Percentiles rank a stretch among this genome's conserved stretches.
Evolutionary conservation across 306 rosid genomes (phyloP).

Genomic region (Betula pendula): DNA sequence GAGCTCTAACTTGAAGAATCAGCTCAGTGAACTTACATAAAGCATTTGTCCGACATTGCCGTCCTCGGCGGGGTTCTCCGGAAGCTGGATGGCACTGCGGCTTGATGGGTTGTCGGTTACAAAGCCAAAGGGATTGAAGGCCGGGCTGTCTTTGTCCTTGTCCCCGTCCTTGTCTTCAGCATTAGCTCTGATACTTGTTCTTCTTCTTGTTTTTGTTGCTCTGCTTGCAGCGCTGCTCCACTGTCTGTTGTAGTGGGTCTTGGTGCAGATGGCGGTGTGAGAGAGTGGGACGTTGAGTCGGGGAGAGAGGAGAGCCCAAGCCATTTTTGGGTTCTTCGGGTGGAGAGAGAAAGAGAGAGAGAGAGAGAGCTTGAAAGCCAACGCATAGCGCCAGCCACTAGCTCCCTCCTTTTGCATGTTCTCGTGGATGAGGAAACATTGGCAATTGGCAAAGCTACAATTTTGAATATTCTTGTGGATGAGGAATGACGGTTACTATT

Average conservation of each 20-base stretch:
- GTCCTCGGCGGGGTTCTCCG: slow-evolving; percentile 78
- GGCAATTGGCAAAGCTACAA: neutral
- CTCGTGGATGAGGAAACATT: slow-evolving; percentile 1
- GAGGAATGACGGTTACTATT: neutral
- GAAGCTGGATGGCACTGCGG: slow-evolving; percentile 84
- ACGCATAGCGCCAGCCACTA: neutral
- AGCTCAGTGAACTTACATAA: slow-evolving; percentile 46
- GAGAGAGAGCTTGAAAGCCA: neutral
- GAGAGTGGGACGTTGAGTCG: slow-evolving; percentile 43
- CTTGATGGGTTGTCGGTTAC: slow-evolving; percentile 95
- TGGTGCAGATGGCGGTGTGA: slow-evolving; percentile 27
- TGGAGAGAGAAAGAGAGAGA: neutral
- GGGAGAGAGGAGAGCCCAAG: slow-evolving; percentile 48
- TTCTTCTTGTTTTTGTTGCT: slow-evolving; percentile 7
- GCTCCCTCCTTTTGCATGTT: neutral
- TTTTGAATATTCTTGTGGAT: slow-evolving; percentile 2
- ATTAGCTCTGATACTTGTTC: slow-evolving; percentile 42
- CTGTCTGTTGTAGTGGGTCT: neutral
- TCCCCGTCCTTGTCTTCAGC: slow-evolving; percentile 43
- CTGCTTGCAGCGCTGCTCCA: slow-evolving; percentile 4
- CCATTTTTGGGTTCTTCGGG: slow-evolving; percentile 32
- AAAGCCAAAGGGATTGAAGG: slow-evolving; percentile 91
- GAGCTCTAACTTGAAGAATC: neutral
- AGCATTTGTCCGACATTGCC: slow-evolving; percentile 99
- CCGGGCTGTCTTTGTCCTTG: slow-evolving; percentile 39